Conservation (phyloP, 2,329 filamentous ascomycete species). For the Fusarium multiceps region DNA sequence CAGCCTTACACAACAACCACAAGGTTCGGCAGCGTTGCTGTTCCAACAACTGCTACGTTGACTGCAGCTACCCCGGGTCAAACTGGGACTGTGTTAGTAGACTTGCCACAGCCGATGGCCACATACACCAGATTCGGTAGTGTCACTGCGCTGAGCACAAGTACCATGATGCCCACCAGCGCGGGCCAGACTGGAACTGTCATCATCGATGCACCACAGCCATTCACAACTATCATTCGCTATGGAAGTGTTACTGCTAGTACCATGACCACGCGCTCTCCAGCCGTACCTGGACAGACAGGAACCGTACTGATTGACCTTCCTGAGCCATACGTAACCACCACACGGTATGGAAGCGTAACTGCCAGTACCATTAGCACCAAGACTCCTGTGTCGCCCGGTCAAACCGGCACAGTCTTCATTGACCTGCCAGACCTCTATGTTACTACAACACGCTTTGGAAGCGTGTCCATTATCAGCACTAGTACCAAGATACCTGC, state of each 20-base stretch:
- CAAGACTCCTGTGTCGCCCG: neutral
- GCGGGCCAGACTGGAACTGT: slow-evolving; percentile 1
- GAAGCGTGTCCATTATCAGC: neutral
- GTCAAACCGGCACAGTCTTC: neutral
- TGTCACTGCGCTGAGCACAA: neutral
- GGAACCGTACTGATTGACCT: neutral
- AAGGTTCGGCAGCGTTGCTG: neutral
- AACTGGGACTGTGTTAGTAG: slow-evolving; percentile 7
- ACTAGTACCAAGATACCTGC: neutral
- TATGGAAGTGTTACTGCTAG: neutral
- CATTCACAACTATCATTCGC: neutral
- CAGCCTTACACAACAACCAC: neutral
- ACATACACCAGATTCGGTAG: neutral
- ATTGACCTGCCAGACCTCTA: neutral
- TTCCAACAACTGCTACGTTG: neutral
- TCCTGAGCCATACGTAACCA: neutral
- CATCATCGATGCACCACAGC: neutral
- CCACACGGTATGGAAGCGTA: neutral
- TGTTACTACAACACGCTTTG: neutral
- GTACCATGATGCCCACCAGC: neutral
- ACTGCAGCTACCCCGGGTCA: neutral
- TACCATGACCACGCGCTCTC: neutral
- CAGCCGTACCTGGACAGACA: neutral
- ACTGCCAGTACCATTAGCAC: neutral
- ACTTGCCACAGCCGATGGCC: neutral